Conservation (phyloP, 108 stramenopile genomes). For the Cylindrotheca closterium region DNA sequence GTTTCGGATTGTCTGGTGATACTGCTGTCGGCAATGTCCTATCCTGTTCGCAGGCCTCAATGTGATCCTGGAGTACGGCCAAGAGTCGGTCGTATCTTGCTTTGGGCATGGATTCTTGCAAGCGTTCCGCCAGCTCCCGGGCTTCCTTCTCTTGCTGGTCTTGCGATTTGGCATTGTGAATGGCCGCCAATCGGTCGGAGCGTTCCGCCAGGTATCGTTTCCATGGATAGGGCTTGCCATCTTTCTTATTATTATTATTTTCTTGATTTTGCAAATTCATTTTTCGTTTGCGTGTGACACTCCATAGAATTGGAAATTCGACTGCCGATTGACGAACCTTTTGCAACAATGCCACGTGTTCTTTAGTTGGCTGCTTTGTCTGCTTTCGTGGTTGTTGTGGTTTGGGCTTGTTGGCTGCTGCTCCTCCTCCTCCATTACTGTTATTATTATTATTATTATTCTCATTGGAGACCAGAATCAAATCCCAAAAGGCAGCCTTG, state of each 20-base stretch:
- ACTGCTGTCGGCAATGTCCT: background rate
- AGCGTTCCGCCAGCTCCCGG: background rate
- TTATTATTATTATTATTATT: background rate
- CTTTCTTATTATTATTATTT: background rate
- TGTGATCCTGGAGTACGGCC: background rate
- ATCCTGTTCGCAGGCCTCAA: background rate
- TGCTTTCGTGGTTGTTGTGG: background rate
- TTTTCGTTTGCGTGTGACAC: background rate
- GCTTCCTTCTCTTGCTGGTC: slow-evolving; percentile 1
- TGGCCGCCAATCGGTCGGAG: background rate
- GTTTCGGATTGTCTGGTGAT: background rate
- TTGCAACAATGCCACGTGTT: background rate
- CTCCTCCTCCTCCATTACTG: background rate
- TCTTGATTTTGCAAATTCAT: background rate
- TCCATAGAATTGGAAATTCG: background rate
- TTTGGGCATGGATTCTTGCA: slow-evolving; percentile 1
- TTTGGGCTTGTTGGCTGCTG: slow-evolving; percentile 6
- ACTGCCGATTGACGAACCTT: background rate
- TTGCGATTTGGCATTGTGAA: background rate
- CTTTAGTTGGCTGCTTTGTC: background rate
- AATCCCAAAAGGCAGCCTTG: slow-evolving; percentile 11
- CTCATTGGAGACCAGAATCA: slow-evolving; percentile 9
- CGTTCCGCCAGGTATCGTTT: background rate
- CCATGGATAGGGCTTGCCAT: background rate
- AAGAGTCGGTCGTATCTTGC: slow-evolving; percentile 3